phyloP scores from a whole-genome alignment of 176 grass and related monocot genomes.

The sorghum (Sorghum bicolor) region DNA sequence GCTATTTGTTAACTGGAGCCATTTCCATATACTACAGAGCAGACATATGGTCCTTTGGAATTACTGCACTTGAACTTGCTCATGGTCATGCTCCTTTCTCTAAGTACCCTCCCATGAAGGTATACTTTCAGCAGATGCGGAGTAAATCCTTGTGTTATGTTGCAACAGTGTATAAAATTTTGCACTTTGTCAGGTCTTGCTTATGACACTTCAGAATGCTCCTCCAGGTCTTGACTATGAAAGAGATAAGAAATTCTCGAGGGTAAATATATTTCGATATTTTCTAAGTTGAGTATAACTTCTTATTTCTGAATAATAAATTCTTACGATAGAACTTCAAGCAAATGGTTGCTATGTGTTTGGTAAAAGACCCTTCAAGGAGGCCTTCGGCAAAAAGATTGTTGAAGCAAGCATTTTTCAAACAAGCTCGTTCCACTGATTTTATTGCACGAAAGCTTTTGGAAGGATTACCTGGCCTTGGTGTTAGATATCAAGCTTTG shows the following conservation, averaged over 20 bases:
- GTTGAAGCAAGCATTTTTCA: slow-evolving; percentile 93
- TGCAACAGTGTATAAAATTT: not conserved
- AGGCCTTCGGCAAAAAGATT: slow-evolving; percentile 77
- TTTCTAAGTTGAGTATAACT: slow-evolving; percentile 11
- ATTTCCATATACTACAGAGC: slow-evolving; percentile 62
- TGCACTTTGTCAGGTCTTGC: slow-evolving; percentile 62
- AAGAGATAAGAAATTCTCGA: slow-evolving; percentile 82
- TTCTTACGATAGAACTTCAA: slow-evolving; percentile 69
- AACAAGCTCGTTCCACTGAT: slow-evolving; percentile 81
- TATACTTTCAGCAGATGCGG: slow-evolving; percentile 6
- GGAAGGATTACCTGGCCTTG: slow-evolving; percentile 87
- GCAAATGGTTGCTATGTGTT: slow-evolving; percentile 92
- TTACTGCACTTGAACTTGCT: slow-evolving; percentile 97
- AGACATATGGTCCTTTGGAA: slow-evolving; percentile 99
- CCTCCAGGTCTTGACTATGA: slow-evolving; percentile 87
- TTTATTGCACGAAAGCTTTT: slow-evolving; percentile 78
- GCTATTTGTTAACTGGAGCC: not conserved
- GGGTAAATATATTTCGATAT: slow-evolving; percentile 49
- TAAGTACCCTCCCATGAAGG: slow-evolving; percentile 97
- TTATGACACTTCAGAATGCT: slow-evolving; percentile 95
- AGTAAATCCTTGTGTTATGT: not conserved
- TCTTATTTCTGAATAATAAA: slow-evolving; percentile 6
- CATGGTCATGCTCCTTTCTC: slow-evolving; percentile 98
- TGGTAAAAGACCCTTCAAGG: slow-evolving; percentile 90
- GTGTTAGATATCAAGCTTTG: slow-evolving; percentile 80